Percentiles rank a stretch among this genome's conserved stretches.
Conservation (phyloP, 2,329 filamentous ascomycete genomes). For the Fonsecaea erecta region DNA sequence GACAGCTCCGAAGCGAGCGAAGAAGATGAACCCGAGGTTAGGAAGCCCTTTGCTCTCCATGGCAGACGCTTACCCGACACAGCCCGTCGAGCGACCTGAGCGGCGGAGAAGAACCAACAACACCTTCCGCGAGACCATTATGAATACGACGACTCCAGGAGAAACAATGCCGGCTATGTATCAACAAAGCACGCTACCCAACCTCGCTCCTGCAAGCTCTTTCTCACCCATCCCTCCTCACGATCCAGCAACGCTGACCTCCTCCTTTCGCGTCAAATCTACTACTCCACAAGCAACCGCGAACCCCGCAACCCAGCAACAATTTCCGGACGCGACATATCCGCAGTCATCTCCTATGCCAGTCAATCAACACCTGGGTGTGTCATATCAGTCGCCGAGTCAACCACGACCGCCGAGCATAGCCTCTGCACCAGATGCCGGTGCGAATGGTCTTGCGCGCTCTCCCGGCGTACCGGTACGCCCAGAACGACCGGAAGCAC, state of each 20-base stretch:
- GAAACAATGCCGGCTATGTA: constrained; percentile 27
- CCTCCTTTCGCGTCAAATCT: constrained; percentile 32
- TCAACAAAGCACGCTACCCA: constrained; percentile 33
- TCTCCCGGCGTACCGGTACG: constrained; percentile 13
- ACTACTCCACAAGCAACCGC: constrained; percentile 21
- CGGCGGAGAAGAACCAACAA: constrained; percentile 45
- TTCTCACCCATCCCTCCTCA: constrained; percentile 31
- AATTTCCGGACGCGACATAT: constrained; percentile 17
- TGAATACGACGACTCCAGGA: constrained; percentile 27
- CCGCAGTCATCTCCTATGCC: constrained; percentile 31
- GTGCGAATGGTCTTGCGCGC: constrained; percentile 22
- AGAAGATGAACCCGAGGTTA: constrained; percentile 40
- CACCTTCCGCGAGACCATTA: constrained; percentile 36
- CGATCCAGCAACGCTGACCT: constrained; percentile 31
- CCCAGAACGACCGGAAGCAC: constrained; percentile 34
- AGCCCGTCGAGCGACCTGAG: constrained; percentile 55
- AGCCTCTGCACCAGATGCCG: constrained; percentile 7
- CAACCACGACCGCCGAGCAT: constrained; percentile 19
- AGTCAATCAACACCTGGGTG: constrained; percentile 24
- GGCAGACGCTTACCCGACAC: constrained; percentile 32
- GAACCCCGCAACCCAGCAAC: constrained; percentile 12
- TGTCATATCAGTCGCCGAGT: constrained; percentile 15
- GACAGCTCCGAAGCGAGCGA: constrained; percentile 38
- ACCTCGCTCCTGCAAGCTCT: constrained; percentile 34
- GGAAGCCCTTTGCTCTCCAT: constrained; percentile 29